A percentile compares a stretch with the other conserved stretches of the same genome.
Evolutionary conservation across 1,139 yeast genomes (phyloP).

Genomic region (Debaryomycetaceae sp.): DNA sequence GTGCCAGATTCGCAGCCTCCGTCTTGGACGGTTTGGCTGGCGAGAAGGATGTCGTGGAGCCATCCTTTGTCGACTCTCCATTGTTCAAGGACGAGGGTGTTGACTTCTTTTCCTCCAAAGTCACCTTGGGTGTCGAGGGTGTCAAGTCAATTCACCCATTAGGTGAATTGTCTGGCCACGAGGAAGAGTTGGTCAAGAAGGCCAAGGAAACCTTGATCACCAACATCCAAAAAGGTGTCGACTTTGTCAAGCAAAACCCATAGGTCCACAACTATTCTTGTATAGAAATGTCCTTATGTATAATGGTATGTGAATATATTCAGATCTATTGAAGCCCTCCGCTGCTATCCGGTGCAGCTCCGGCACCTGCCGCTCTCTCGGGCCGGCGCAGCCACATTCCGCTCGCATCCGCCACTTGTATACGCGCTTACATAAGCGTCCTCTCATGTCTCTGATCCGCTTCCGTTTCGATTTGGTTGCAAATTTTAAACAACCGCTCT

Average conservation of each 20-base stretch:
- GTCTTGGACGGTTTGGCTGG: slow-evolving; percentile 57
- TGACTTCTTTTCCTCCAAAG: slow-evolving; percentile 64
- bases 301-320: slow-evolving; percentile 1
- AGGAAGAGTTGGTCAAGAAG: slow-evolving; percentile 52
- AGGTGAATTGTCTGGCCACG: slow-evolving; percentile 52
- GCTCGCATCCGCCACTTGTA: neutral
- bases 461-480: neutral
- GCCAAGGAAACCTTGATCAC: slow-evolving; percentile 55
- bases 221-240: slow-evolving; percentile 60
- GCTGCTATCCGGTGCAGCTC: neutral
- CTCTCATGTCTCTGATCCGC: neutral
- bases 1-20: slow-evolving; percentile 69
- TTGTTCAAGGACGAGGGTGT: slow-evolving; percentile 49
- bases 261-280: slow-evolving; percentile 13
- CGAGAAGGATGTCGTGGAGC: slow-evolving; percentile 47
- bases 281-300: slow-evolving; percentile 1
- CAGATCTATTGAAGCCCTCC: neutral
- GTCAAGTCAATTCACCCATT: slow-evolving; percentile 54
- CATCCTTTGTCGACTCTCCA: slow-evolving; percentile 49
- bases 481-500: neutral
- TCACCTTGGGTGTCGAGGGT: slow-evolving; percentile 57
- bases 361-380: neutral
- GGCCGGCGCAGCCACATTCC: no score
- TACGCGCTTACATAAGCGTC: neutral
- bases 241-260: slow-evolving; percentile 52